Conservation (phyloP, 2,329 filamentous ascomycete genomes). For the Atkinsonella hypoxylon region DNA sequence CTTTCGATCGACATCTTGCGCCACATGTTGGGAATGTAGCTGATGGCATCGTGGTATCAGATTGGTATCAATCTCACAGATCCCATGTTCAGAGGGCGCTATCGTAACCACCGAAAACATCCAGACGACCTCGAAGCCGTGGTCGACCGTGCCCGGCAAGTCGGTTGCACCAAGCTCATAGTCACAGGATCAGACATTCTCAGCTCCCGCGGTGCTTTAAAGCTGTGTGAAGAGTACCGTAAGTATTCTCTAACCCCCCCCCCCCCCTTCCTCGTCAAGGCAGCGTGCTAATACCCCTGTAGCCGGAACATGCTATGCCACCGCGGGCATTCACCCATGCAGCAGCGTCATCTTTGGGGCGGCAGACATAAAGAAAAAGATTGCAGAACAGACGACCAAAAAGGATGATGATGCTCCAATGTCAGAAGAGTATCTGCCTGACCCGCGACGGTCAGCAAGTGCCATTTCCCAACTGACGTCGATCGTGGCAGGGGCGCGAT, state of each 20-base stretch:
- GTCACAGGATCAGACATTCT: slow-evolving; percentile 81
- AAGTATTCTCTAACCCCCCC: slow-evolving; percentile 17
- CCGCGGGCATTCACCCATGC: slow-evolving; percentile 90
- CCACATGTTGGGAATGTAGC: not conserved
- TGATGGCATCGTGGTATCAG: slow-evolving; percentile 23
- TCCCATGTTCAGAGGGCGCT: slow-evolving; percentile 73
- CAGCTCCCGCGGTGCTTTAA: slow-evolving; percentile 63
- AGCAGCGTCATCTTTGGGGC: slow-evolving; percentile 66
- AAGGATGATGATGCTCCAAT: slow-evolving; percentile 41
- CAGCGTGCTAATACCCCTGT: slow-evolving; percentile 3
- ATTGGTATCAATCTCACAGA: slow-evolving; percentile 96
- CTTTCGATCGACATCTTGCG: too few species aligned
- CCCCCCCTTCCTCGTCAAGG: slow-evolving; percentile 1
- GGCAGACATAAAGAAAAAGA: slow-evolving; percentile 32
- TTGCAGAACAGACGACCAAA: slow-evolving; percentile 28
- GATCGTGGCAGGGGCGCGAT: slow-evolving; percentile 49
- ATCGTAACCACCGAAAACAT: slow-evolving; percentile 68
- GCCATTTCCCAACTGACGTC: slow-evolving; percentile 49
- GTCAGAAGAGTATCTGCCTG: slow-evolving; percentile 35
- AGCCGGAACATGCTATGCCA: slow-evolving; percentile 78
- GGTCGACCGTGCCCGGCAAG: slow-evolving; percentile 61
- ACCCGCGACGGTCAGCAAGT: slow-evolving; percentile 29
- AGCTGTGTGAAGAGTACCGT: slow-evolving; percentile 66
- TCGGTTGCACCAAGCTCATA: slow-evolving; percentile 82
- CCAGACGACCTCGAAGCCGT: slow-evolving; percentile 65